Evolutionary conservation across 2,329 filamentous ascomycete genomes (phyloP).

Genomic region (Aspergillus costaricaensis): DNA sequence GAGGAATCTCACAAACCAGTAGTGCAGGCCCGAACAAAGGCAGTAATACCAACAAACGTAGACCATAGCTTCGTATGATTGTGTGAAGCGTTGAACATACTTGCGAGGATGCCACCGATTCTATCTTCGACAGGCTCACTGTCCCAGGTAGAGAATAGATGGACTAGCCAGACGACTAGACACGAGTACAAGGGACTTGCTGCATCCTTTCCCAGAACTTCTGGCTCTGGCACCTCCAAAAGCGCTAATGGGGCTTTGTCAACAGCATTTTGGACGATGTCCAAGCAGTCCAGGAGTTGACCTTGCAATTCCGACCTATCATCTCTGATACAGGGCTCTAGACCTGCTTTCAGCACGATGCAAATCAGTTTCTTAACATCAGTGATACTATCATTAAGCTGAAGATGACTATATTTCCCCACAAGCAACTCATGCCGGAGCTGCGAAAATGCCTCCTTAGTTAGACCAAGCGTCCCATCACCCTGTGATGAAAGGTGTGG

Average conservation of each 20-base stretch:
- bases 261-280: constrained; percentile 74
- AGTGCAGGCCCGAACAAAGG: constrained; percentile 38
- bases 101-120: constrained; percentile 39
- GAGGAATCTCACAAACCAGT: constrained; percentile 37
- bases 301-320: constrained; percentile 59
- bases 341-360: constrained; percentile 75
- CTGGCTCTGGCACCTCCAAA: constrained; percentile 65
- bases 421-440: constrained; percentile 67
- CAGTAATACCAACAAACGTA: constrained; percentile 32
- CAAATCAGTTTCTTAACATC: constrained; percentile 86
- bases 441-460: constrained; percentile 72
- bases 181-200: constrained; percentile 56
- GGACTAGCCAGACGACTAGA: constrained; percentile 56
- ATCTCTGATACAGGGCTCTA: constrained; percentile 61
- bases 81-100: constrained; percentile 35
- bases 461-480: constrained; percentile 63
- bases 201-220: constrained; percentile 53
- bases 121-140: constrained; percentile 45
- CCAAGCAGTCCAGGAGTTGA: constrained; percentile 66
- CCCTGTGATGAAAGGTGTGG: constrained; percentile 72
- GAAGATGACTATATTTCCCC: constrained; percentile 45
- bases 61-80: constrained; percentile 34
- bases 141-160: constrained; percentile 47
- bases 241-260: constrained; percentile 70
- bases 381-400: constrained; percentile 65